Evolutionary conservation across 2,329 filamentous ascomycete genomes (phyloP), one percentile per base, ranked within the genome.

Genomic region (Colletotrichum sp.): DNA sequence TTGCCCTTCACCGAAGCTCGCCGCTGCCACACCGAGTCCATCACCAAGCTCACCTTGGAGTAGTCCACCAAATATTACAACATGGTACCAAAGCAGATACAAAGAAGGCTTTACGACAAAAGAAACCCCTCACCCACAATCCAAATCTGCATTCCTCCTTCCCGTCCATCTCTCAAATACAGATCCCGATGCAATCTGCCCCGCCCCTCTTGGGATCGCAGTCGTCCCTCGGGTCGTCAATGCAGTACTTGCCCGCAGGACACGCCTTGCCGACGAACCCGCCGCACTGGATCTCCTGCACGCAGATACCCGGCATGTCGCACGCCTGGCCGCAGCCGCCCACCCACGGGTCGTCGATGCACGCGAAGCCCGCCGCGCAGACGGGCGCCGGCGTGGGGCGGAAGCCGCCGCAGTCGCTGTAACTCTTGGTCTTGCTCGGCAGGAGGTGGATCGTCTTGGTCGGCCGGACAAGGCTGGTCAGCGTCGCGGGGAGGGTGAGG

Each of bases 281-380:
- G 4, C 77, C 78, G 26, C 83, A 85, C 1, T 34, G 52, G 1
- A 61, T 68, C 3, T 69, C 70, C 8, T 77, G 61, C 2, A 83
- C 77, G 60, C 82, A 86, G 28, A 85, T 84, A 3, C 84, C 84
- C 0, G 81, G 81, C 8, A 24, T 67, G 57, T 85, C 84, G 69
- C 84, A 85, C 5, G 84, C 81, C 80, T 84, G 77, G 9, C 84
- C 84, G 57, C 84, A 85, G 28, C 74, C 34, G 78, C 79, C 12
- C 7, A 36, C 28, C 48, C 84, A 81, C 13, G 85, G 84, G 30
- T 86, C 84, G 71, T 85, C 80, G 16, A 80, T 73, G 68, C 85
- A 86, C 3, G 77, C 71, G 4, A 77, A 77, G 13, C 78, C 77
- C 21, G 72, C 71, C 34, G 78, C 73, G 77, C 84, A 86, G 0